Evolutionary conservation across 805 yeast genomes (phyloP).

Genomic region (Myxozyma melibiosi): DNA sequence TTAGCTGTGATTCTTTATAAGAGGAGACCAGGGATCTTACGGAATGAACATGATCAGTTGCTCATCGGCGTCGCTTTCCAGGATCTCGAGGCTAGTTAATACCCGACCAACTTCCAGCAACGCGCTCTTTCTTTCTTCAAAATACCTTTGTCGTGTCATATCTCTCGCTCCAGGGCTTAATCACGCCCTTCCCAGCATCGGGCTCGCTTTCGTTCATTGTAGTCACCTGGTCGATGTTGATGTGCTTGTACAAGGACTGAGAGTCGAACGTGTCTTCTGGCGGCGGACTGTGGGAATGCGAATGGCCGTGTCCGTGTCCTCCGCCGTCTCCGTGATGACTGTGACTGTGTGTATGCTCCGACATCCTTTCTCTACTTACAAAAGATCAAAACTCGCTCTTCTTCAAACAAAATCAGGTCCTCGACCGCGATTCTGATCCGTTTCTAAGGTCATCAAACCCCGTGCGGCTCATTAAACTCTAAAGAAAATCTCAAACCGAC

Average conservation of each 20-base stretch:
- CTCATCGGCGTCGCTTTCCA: slow-evolving; percentile 76
- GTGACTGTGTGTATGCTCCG: slow-evolving; percentile 34
- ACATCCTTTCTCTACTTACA: not conserved
- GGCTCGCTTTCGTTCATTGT: slow-evolving; percentile 65
- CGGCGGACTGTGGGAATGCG: slow-evolving; percentile 48
- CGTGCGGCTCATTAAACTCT: not conserved
- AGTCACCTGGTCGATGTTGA: slow-evolving; percentile 60
- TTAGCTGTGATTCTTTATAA: not conserved
- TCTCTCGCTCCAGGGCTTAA: slow-evolving; percentile 56
- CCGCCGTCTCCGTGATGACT: not conserved
- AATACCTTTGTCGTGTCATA: slow-evolving; percentile 47
- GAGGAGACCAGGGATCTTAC: not conserved
- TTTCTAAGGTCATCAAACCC: no score
- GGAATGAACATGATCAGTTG: slow-evolving; percentile 80
- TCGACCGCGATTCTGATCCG: not conserved
- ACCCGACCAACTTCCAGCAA: no score
- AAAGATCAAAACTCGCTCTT: not conserved
- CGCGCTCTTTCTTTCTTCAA: no score
- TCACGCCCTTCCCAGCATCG: slow-evolving; percentile 53
- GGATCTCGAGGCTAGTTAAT: slow-evolving; percentile 35
- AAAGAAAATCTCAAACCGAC: no score
- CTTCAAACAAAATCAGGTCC: no score
- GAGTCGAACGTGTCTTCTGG: slow-evolving; percentile 73
- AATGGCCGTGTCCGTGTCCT: slow-evolving; percentile 42
- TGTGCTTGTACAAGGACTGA: slow-evolving; percentile 54